Percentiles rank a stretch among this genome's conserved stretches.
Evolutionary conservation across 805 yeast species (phyloP).

Genomic region (Schwanniomyces polymorphus): DNA sequence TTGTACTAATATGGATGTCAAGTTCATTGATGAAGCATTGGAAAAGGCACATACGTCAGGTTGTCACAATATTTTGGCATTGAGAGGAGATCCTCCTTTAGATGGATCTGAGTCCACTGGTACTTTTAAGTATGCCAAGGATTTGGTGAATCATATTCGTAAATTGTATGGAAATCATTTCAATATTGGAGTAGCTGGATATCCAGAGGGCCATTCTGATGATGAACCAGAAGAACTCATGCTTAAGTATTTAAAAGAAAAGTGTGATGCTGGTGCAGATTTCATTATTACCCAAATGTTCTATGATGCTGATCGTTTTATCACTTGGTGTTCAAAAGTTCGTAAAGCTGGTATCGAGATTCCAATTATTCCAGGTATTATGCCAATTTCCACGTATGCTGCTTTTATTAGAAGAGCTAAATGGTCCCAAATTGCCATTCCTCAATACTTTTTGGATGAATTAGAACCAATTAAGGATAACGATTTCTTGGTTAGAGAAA

Average conservation of each 20-base stretch:
- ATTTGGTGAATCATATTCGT: constrained; percentile 76
- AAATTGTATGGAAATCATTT: constrained; percentile 81
- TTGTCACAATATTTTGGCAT: constrained; percentile 91
- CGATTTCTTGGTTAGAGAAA: constrained; percentile 81
- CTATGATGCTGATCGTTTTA: constrained; percentile 85
- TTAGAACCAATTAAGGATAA: constrained; percentile 87
- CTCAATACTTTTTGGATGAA: constrained; percentile 64
- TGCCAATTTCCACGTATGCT: constrained; percentile 97
- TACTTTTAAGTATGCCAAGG: constrained; percentile 88
- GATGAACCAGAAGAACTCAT: constrained; percentile 53
- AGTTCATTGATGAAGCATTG: constrained; percentile 80
- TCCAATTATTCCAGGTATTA: constrained; percentile 96
- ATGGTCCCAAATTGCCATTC: constrained; percentile 88
- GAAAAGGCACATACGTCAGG: constrained; percentile 85
- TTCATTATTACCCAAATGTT: constrained; percentile 97
- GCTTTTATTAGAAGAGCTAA: constrained; percentile 90
- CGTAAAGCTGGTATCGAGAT: constrained; percentile 71
- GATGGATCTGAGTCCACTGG: constrained; percentile 73
- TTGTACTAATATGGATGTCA: constrained; percentile 89
- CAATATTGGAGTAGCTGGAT: constrained; percentile 94
- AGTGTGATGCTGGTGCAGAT: constrained; percentile 91
- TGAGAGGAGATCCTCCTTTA: constrained; percentile 93
- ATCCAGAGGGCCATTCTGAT: constrained; percentile 97
- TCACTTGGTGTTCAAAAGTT: constrained; percentile 74
- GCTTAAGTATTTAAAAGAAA: constrained; percentile 71